Evolutionary conservation across 306 rosid genomes (phyloP), one percentile per base, ranked within the genome.

Genomic region (Pterocarpus macrocarpus): DNA sequence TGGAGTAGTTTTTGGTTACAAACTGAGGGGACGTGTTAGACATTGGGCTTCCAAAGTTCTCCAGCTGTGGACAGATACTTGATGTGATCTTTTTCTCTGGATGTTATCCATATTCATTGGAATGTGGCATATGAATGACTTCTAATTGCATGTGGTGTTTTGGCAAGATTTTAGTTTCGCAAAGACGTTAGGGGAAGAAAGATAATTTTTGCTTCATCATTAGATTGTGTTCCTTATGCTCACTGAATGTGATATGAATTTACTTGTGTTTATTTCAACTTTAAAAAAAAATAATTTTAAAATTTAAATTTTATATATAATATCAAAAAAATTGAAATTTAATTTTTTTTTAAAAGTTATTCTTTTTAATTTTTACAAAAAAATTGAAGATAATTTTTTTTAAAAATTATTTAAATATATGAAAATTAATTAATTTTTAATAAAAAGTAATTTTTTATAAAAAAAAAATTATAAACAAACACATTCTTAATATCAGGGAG

Each of bases 1-100:
- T 61, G 98, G 98, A 75, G 81, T 90, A 9, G 66, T 91, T 14
- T 92, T 90, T 64, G 97, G 97, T 68, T 95, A 82, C 76, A 84
- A 94, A 2, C 78, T 93, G 33, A 91, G 90, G 81, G 87, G 85
- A 9, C 92, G 91, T 3, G 92, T 91, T 15, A 85, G 77, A 69
- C 80, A 88, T 16, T 91, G 95, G 99, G 93, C 94, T n/a, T 87
- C 92, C 83, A 87, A 78, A 49, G n/a, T 89, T 72, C 89, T 95
- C 59, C 91, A 57, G 89, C 63, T 80, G 22, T 57, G 91, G 77
- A 89, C 72, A 81, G 86, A 89, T 35, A 85, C 86, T 66, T 90
- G 90, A 91, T 64, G 43, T 49, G 63, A 15, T 50, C 38, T 22
- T 49, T 56, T 64, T 43, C 52, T 57, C 38, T 22, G 45, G 5